phyloP scores from a whole-genome alignment of 768 basidiomycete genomes.

The Panaeolus cyanescens region DNA sequence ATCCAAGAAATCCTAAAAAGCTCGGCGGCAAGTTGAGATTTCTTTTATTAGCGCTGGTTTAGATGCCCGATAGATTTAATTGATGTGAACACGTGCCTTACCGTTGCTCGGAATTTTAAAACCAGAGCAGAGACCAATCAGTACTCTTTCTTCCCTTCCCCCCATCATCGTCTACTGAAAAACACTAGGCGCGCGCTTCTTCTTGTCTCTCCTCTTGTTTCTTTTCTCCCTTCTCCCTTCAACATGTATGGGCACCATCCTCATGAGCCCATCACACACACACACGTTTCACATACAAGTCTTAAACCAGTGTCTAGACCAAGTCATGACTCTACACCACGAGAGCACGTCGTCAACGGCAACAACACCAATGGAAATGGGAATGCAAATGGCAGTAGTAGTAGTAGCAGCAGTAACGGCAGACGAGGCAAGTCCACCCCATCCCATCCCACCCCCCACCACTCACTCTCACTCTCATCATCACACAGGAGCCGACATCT shows the following conservation, averaged over 20 bases:
- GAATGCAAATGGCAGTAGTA: background rate
- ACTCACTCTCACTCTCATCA: too few relatives aligned
- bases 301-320: background rate
- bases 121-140: background rate
- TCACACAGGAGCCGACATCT: slow-evolving; percentile 23
- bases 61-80: background rate
- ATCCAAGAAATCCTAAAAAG: background rate
- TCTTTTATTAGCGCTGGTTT: background rate
- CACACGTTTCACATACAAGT: background rate
- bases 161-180: background rate
- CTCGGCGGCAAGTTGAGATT: background rate
- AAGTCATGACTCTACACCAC: too few relatives aligned
- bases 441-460: too few relatives aligned
- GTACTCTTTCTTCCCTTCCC: background rate
- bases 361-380: background rate
- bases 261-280: background rate
- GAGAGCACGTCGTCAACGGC: too few relatives aligned
- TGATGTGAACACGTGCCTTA: background rate
- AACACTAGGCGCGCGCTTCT: background rate
- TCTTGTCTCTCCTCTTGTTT: background rate
- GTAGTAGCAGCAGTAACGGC: background rate
- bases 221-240: background rate
- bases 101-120: background rate
- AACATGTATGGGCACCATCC: background rate
- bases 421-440: background rate